phyloP scores from a whole-genome alignment of 2,329 filamentous ascomycete species.

The Didymella sp. region DNA sequence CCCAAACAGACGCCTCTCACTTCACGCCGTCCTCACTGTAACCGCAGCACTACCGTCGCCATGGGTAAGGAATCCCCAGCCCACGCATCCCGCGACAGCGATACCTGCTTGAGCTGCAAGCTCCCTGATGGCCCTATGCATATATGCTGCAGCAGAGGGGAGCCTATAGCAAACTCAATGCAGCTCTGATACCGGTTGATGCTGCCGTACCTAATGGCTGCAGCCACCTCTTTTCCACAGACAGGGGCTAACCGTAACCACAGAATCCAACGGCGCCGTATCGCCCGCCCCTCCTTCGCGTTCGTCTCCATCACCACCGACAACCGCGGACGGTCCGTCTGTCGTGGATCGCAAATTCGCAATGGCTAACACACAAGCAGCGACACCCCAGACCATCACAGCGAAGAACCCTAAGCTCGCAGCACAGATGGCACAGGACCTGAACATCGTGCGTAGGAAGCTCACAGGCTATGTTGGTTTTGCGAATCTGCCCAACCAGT shows the following conservation, averaged over 20 bases:
- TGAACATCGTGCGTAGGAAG: conserved; percentile 98
- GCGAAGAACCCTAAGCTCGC: conserved; percentile 69
- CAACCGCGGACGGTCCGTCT: conserved; percentile 60
- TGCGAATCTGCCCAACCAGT: conserved; percentile 98
- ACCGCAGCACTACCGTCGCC: conserved; percentile 40
- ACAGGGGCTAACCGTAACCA: conserved; percentile 37
- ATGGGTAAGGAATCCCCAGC: conserved; percentile 48
- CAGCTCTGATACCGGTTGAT: conserved; percentile 24
- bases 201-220: conserved; percentile 17
- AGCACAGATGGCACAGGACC: conserved; percentile 59
- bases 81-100: conserved; percentile 20
- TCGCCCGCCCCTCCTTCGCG: conserved; percentile 53
- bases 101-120: conserved; percentile 18
- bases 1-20: conserved; percentile 44
- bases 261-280: conserved; percentile 57
- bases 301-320: conserved; percentile 56
- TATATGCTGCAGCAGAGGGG: conserved; percentile 14
- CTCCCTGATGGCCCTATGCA: conserved; percentile 19
- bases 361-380: conserved; percentile 57
- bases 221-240: conserved; percentile 17
- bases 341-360: conserved; percentile 65
- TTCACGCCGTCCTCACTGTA: conserved; percentile 39
- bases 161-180: conserved; percentile 20
- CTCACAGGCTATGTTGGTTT: conserved; percentile 98
- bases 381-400: conserved; percentile 64